Base-by-base conservation (phyloP, 305 asterid genomes). In the Rubia balearica region DNA sequence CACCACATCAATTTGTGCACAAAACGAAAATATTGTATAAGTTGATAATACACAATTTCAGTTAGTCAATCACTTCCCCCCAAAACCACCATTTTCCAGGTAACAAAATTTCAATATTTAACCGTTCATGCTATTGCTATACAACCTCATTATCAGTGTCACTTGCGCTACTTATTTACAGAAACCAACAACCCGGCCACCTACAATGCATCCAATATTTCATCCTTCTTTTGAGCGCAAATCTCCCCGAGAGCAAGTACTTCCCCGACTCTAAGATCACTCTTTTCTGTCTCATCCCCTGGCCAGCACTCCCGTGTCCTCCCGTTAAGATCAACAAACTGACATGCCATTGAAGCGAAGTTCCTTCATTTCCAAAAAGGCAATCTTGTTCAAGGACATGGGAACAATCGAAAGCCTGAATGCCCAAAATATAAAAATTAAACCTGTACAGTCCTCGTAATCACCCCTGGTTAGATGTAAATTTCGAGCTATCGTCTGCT, bases 401-500 rank as follows among this genome's bases (percentile, higher is more conserved):
- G 30, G 30, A 19, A 49, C 27, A 27, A 38, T 60, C 65, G 59
- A 71, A 64, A 75, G 69, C 74, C 71, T 45, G 67, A 74, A 55
- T 48, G 42, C 63, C 40, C 61, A 4, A 55, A 36, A 9, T 43
- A 48, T 13, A 48, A 13, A 48, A 12, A 46, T 7, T 42, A 6
- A 12, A 48, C n/a, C 19, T 17, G 22, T 16, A 51, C 59, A 30
- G 60, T 79, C 62, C 62, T 79, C 71, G 71, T 33, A 7, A 45
- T 85, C 81, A 88, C 92, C 97, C 99, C 82, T 71, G 85, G 80
- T 80, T 87, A 42, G 75, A 81, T 67, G 89, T 76, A 70, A 79
- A 71, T 77, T 86, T 89, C 88, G 87, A 77, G 87, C 86, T 83
- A 76, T 92, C 98, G 60, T 92, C 99, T 6, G 91, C 95, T 62